Conservation (phyloP, 2,329 filamentous ascomycete genomes). For the Torrubiellomyces zombiae region DNA sequence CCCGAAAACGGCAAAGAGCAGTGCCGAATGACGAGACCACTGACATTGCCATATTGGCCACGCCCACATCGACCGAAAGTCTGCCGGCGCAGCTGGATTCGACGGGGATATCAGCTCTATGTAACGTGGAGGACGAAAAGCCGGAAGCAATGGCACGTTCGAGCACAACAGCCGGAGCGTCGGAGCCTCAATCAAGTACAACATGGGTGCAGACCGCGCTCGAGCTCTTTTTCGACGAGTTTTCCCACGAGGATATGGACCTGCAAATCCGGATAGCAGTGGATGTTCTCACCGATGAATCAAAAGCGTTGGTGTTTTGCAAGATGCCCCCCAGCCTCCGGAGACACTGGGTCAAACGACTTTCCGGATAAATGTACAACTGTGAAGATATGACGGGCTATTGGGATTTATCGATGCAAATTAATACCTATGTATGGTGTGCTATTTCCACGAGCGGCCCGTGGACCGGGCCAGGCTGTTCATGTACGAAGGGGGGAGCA, state of each 20-base stretch:
- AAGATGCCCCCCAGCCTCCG: constrained; percentile 38
- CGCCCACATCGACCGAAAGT: background rate
- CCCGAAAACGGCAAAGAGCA: constrained; percentile 17
- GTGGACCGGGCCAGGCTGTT: no score
- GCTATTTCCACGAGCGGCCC: no score
- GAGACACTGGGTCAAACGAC: constrained; percentile 37
- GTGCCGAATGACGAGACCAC: no score
- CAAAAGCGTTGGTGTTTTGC: constrained; percentile 44
- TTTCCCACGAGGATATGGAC: constrained; percentile 38
- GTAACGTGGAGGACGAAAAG: no score
- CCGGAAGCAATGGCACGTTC: background rate
- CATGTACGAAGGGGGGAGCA: no score
- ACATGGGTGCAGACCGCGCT: constrained; percentile 41
- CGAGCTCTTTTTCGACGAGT: constrained; percentile 42
- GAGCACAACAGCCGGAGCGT: constrained; percentile 7
- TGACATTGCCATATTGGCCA: constrained; percentile 9
- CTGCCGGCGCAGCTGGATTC: background rate
- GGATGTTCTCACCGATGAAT: constrained; percentile 39
- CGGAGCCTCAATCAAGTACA: constrained; percentile 20
- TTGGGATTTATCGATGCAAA: no score
- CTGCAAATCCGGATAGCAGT: constrained; percentile 43
- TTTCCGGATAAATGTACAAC: no score
- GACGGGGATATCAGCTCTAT: no score
- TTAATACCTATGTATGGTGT: no score
- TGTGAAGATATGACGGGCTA: no score